Evolutionary conservation across 1,284 basidiomycete genomes (phyloP).

Genomic region (Ganoderma lucidum): DNA sequence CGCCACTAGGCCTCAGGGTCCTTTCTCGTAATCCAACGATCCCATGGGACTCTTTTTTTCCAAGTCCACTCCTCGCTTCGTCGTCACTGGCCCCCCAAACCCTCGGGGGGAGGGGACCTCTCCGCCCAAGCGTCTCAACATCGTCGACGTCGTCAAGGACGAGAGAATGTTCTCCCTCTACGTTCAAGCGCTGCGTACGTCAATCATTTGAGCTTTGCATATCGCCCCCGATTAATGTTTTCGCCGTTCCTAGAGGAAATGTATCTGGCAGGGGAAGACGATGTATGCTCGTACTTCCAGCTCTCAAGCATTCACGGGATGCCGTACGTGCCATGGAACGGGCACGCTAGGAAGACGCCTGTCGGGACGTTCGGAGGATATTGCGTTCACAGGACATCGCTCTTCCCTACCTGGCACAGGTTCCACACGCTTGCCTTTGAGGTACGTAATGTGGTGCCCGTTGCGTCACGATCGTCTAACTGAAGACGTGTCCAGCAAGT

Average conservation of each 20-base stretch:
- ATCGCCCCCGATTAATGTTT: neutral
- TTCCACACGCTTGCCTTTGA: conserved; percentile 34
- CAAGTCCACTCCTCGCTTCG: conserved; percentile 3
- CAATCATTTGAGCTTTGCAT: neutral
- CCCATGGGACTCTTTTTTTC: conserved; percentile 25
- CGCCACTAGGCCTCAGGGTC: neutral
- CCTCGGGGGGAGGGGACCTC: neutral
- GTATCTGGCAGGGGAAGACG: neutral
- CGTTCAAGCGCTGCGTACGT: conserved; percentile 9
- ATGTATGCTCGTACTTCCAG: conserved; percentile 12
- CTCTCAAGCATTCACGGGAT: conserved; percentile 17
- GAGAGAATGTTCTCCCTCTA: conserved; percentile 10
- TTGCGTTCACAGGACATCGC: conserved; percentile 30
- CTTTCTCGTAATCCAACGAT: conserved; percentile 23
- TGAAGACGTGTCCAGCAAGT: conserved; percentile 16
- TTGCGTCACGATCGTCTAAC: neutral
- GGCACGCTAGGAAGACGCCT: neutral
- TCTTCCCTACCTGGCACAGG: conserved; percentile 38
- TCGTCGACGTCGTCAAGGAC: conserved; percentile 10
- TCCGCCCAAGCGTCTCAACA: conserved; percentile 7
- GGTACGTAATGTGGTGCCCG: conserved; percentile 12
- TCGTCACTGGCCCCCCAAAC: conserved; percentile 5
- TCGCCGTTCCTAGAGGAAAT: neutral
- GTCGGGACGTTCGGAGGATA: conserved; percentile 20
- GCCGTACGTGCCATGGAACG: conserved; percentile 17